phyloP scores from a whole-genome alignment of 257 asterid species.

The Leptodermis oblonga region DNA sequence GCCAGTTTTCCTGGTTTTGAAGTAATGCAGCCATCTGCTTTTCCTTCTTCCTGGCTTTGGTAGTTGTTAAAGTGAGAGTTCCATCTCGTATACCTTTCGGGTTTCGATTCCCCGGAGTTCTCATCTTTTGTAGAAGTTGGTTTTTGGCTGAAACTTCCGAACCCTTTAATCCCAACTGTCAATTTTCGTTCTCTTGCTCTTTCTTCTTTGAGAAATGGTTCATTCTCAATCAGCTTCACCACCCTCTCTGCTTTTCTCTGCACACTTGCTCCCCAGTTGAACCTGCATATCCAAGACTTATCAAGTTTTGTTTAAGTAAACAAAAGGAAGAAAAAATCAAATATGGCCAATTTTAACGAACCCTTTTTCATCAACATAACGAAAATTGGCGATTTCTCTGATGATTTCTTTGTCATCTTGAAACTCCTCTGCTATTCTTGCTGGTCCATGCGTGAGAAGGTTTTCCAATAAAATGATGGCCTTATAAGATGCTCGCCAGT shows the following conservation, averaged over 20 bases:
- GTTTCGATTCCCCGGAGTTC: constrained; percentile 4
- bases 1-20: neutral
- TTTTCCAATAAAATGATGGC: constrained; percentile 61
- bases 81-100: constrained; percentile 22
- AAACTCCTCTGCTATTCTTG: constrained; percentile 73
- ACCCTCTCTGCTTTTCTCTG: constrained; percentile 51
- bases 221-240: constrained; percentile 44
- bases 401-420: constrained; percentile 46
- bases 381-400: constrained; percentile 48
- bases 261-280: constrained; percentile 77
- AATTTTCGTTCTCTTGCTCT: constrained; percentile 58
- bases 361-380: constrained; percentile 65
- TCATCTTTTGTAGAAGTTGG: neutral
- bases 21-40: neutral
- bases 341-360: constrained; percentile 18
- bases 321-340: too few species aligned
- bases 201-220: constrained; percentile 56
- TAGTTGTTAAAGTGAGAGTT: constrained; percentile 22
- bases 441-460: constrained; percentile 81
- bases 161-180: constrained; percentile 67
- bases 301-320: neutral
- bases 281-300: constrained; percentile 31
- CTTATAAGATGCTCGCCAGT: constrained; percentile 73
- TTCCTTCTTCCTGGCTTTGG: constrained; percentile 6
- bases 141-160: constrained; percentile 51